Percentiles rank a stretch among this genome's conserved stretches.
Conservation (phyloP, 176 grass and related monocot species). For the Sorghum bicolor region Sorghum_bicolor_NCBIv3 NC_012870.2:72232501-72233000, state of each 20-base stretch:
- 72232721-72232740: slow-evolving; percentile 2
- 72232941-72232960: slow-evolving; percentile 34
- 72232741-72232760: slow-evolving; percentile 42
- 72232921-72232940: not conserved
- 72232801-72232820: slow-evolving; percentile 38
- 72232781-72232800: slow-evolving; percentile 37
- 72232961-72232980: slow-evolving; percentile 22
- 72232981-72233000: slow-evolving; percentile 14
- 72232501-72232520: not conserved
- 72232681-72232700: slow-evolving; percentile 22
- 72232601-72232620: not conserved
- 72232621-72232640: not conserved
- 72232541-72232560: not conserved
- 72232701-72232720: not conserved
- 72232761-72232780: slow-evolving; percentile 23
- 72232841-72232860: not conserved
- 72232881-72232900: not conserved
- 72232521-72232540: not conserved
- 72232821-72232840: slow-evolving; percentile 11
- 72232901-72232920: not conserved
- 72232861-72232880: slow-evolving; percentile 7
- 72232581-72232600: not conserved
- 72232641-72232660: not conserved
- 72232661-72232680: slow-evolving; percentile 2
- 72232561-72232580: not conserved